Conservation (phyloP, 164 flowering plant genomes). For the Dillenia turbinata region DNA sequence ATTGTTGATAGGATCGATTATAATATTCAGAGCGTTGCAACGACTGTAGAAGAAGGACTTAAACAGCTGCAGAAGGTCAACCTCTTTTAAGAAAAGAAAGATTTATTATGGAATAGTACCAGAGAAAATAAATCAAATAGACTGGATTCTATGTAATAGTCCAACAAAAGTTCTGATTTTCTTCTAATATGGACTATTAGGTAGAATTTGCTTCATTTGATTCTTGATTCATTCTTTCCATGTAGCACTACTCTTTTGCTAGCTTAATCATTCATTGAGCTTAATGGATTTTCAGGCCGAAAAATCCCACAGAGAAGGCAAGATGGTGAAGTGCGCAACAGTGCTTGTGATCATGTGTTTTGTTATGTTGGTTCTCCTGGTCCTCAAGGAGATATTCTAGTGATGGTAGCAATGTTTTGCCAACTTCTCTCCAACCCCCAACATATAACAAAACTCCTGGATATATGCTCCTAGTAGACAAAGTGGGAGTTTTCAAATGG, state of each 20-base stretch:
- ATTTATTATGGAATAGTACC: too few relatives aligned
- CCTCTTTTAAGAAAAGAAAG: background rate
- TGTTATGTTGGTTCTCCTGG: slow-evolving; percentile 72
- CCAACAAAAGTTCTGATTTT: too few relatives aligned
- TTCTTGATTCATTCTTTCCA: background rate
- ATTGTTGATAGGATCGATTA: slow-evolving; percentile 95
- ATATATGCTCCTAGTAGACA: too few relatives aligned
- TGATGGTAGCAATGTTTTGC: slow-evolving; percentile 18
- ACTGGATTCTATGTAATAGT: too few relatives aligned
- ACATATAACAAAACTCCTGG: too few relatives aligned
- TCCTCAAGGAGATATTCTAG: slow-evolving; percentile 69
- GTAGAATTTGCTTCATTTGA: too few relatives aligned
- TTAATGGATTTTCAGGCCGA: slow-evolving; percentile 64
- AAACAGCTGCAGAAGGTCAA: slow-evolving; percentile 86
- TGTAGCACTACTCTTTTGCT: too few relatives aligned
- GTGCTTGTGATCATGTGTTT: slow-evolving; percentile 87
- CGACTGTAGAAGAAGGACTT: slow-evolving; percentile 80
- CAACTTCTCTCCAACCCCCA: too few relatives aligned
- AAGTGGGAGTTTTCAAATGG: too few relatives aligned
- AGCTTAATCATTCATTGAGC: background rate
- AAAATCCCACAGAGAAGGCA: slow-evolving; percentile 76
- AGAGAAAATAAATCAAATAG: too few relatives aligned
- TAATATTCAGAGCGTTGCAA: slow-evolving; percentile 91
- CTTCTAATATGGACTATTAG: too few relatives aligned
- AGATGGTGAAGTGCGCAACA: slow-evolving; percentile 89